Evolutionary conservation across 169 alveolate species (phyloP).

Genomic region (Plasmodium berghei): DNA sequence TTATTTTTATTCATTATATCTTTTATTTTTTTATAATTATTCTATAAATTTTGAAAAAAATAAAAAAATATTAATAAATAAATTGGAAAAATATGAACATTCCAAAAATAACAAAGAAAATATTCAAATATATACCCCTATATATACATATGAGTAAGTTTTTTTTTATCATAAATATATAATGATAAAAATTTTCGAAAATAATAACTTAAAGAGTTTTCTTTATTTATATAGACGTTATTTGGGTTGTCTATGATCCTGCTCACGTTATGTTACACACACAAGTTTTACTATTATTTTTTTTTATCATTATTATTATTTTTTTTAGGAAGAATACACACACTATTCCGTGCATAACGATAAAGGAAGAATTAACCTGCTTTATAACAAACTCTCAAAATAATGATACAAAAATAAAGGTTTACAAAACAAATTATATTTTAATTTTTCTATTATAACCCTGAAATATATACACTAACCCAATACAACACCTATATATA

Average conservation of each 20-base stretch:
- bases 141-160: slow-evolving; percentile 36
- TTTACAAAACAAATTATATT: not conserved
- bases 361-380: slow-evolving; percentile 40
- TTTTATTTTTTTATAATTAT: slow-evolving; percentile 38
- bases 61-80: slow-evolving; percentile 14
- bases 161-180: not conserved
- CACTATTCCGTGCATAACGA: not conserved
- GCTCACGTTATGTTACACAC: too few relatives aligned
- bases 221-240: not conserved
- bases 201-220: not conserved
- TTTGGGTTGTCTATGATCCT: too few relatives aligned
- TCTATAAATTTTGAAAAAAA: slow-evolving; percentile 10
- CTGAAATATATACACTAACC: not conserved
- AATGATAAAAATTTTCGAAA: not conserved
- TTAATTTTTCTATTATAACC: not conserved
- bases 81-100: slow-evolving; percentile 17
- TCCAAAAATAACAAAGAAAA: slow-evolving; percentile 27
- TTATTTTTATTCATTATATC: slow-evolving; percentile 14
- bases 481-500: not conserved
- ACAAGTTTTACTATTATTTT: not conserved
- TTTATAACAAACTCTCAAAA: slow-evolving; percentile 22
- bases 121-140: slow-evolving; percentile 23
- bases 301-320: not conserved
- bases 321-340: slow-evolving; percentile 17
- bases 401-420: slow-evolving; percentile 29